Evolutionary conservation across 257 asterid genomes (phyloP), one percentile per base, ranked within the genome.

Genomic region (Lycium ferocissimum): DNA sequence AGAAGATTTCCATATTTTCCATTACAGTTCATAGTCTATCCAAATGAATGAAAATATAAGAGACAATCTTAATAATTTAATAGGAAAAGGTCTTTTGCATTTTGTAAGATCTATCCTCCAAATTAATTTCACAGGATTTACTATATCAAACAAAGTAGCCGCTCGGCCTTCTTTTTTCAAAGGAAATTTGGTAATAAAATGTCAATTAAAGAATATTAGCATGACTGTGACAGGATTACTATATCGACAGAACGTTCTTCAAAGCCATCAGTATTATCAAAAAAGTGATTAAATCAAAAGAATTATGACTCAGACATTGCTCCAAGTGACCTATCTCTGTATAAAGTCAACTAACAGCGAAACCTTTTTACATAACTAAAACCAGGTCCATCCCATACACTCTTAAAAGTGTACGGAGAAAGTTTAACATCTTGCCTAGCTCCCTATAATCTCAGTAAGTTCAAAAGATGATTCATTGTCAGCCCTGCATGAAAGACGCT

Each of bases 241-340:
- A 5, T 18, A 58, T 5, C 26, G 9, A 58, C 65, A 58, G 65
- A 58, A 58, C 18, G 15, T 57, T 57, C 62, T 3, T 15, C 62
- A 58, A 58, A 58, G 18, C 20, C 62, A 57, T 57, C 62, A 14
- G 62, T 57, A 57, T 58, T 58, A 17, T 58, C 65, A 58, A 2
- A 58, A 58, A 15, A 9, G 26, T 58, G 65, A 58, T 4, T 58
- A 58, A 17, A 58, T 58, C 65, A 58, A 58, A 58, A 58, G 65
- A 58, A 58, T 58, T 58, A 18, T 22, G 17, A 6, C 22, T 58
- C 22, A 18, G 37, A 43, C 79, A 18, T 18, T 71, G 79, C 57
- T 71, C 79, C 79, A 40, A 43, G 57, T 43, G 79, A 71, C 79
- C 2, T 9, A 71, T 71, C 53, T 69, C 53, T 69, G 18, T 4